Base-by-base conservation (phyloP, 2,329 filamentous ascomycete species). In the Cytospora mali region DNA sequence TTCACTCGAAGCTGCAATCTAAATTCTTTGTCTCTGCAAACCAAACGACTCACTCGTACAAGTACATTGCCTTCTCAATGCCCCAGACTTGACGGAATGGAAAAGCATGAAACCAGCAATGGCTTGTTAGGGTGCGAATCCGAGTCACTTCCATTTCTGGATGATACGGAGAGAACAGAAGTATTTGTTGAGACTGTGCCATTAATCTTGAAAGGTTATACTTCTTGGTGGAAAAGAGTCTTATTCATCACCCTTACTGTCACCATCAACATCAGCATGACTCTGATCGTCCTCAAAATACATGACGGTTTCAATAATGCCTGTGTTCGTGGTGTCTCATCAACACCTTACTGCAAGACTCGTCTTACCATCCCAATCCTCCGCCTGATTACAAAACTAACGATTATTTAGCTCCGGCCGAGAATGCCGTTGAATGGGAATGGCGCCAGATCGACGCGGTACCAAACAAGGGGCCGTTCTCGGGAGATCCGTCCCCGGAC, bases 101-200 rank as follows among this genome's bases (percentile, higher is more conserved):
- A 46, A n/a, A 46, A 21, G 18, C 39, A 6, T n/a, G 39, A 31
- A 31, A 6, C n/a, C 27, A 7, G 11, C 27, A 11, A 28, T 52
- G 6, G 50, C 50, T 52, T 4, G 25, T 52, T 14, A 28, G 23
- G 13, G 18, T 46, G 39, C n/a, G 39, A 46, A 46, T 31, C 16
- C 50, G 50, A 52, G 50, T 52, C 50, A 52, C 25, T 29, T 31
- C 50, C 50, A n/a, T 52, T 52, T n/a, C 50, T 52, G 25, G 25
- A 52, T 7, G 50, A 31, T 31, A 18, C 27, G 27, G 50, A 52
- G 50, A 28, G 27, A 31, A 23, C 23, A 6, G 5, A 52, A 27
- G 16, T 9, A 31, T 18, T 23, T n/a, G 50, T 29, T 28, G 25
- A 52, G 50, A 46, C 39, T 46, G 18, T n/a, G 39, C 5, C n/a